These are phyloP conservation scores for Atalantia buxifolia DNA, from an alignment of 345 rosid genomes.

Conservation along the genomic window DNA sequence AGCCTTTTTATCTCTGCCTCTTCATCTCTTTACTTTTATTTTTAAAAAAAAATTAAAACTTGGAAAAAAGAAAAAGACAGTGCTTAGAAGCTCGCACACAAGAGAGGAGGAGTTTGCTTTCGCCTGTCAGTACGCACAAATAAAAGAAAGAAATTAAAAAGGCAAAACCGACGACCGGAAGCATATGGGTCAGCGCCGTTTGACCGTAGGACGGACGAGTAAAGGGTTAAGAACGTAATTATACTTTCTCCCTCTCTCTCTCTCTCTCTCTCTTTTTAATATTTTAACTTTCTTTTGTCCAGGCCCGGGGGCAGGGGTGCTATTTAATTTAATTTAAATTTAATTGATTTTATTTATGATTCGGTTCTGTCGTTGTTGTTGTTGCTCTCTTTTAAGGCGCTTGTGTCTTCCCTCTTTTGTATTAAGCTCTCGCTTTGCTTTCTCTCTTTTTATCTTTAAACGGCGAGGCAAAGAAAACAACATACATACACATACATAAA, in stretches of 20 bases:
- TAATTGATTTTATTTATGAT: neutral
- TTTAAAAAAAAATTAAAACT: neutral
- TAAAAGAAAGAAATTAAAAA: neutral
- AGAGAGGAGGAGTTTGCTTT: neutral
- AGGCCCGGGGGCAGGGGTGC: neutral
- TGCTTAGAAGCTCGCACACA: neutral
- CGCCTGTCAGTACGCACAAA: too few relatives aligned
- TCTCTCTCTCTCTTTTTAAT: too few relatives aligned
- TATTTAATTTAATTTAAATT: neutral
- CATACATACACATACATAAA: neutral
- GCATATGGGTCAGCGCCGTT: constrained; percentile 52
- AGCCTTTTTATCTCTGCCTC: neutral
- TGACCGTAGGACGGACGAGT: constrained; percentile 45
- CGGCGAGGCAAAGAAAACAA: constrained; percentile 20
- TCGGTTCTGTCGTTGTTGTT: constrained; percentile 31
- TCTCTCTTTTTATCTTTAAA: constrained; percentile 20
- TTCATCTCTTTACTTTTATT: neutral
- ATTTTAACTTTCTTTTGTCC: neutral
- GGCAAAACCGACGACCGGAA: constrained; percentile 17
- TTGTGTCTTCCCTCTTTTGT: constrained; percentile 23
- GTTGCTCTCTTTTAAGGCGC: constrained; percentile 9
- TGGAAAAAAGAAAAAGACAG: neutral
- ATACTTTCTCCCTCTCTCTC: too few relatives aligned
- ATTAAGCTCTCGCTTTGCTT: constrained; percentile 32
- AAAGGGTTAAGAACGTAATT: constrained; percentile 29